Evolutionary conservation across 306 rosid species (phyloP), one percentile per base, ranked within the genome.

Genomic region (Adenanthera pavonina): DNA sequence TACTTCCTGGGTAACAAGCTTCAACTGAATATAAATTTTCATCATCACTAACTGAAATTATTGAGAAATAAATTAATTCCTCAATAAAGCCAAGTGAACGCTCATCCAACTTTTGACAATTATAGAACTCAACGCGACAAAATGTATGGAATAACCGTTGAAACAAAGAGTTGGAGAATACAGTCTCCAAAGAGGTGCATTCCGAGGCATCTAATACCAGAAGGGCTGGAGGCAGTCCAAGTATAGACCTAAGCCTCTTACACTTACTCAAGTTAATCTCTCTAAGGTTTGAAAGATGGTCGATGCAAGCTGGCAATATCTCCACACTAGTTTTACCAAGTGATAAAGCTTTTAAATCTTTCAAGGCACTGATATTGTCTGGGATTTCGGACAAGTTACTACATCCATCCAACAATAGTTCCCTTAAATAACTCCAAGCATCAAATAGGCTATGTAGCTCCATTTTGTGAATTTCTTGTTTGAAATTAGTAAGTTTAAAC

Each of bases 161-260:
- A 52, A 17, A 0, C 2, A 52, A 8, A 52, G 59, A 17, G 59
- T 17, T 9, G 1, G 59, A 52, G 59, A 0, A 52, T 52, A 17
- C 9, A 52, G 3, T 52, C 25, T 52, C 59, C 59, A 52, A 52
- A 15, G 2, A 52, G 6, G 59, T 17, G 20, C 59, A 52, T 0
- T 17, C 59, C 0, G 0, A 0, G 3, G 59, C 59, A 7, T 52
- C 20, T 52, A 52, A 52, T 6, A 0, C 0, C 17, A 0, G 0
- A 16, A 52, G 59, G 0, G 15, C 5, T 19, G 20, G 59, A 52
- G 59, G 59, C 16, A 52, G 59, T 52, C 59, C 59, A 52, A 52
- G 59, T 16, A 52, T 52, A 5, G 59, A 17, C 59, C 6, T 52
- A 16, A 52, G 9, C 9, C 20, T 16, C 15, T 52, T 0, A 20